Conservation (phyloP, 768 basidiomycete genomes). For the Mycena kentingensis region DNA sequence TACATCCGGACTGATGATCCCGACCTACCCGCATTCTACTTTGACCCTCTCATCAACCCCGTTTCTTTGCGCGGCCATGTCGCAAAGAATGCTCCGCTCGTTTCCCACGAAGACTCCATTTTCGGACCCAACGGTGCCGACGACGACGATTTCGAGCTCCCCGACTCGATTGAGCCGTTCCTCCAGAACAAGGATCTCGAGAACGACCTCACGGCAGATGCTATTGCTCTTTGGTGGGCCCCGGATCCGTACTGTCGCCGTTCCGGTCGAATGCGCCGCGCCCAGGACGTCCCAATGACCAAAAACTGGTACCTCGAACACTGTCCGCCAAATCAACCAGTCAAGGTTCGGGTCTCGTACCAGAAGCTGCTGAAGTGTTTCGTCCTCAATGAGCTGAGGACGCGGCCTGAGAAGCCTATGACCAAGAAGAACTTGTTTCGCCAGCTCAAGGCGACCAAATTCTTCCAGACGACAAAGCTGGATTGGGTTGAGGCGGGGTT, state of each 20-base stretch:
- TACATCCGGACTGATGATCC: constrained; percentile 99
- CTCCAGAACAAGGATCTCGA: constrained; percentile 76
- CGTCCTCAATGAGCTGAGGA: constrained; percentile 92
- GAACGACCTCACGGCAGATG: constrained; percentile 92
- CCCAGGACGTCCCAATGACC: constrained; percentile 93
- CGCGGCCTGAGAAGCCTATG: constrained; percentile 92
- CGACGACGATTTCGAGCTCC: constrained; percentile 86
- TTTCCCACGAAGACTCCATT: constrained; percentile 89
- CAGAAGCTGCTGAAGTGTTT: constrained; percentile 96
- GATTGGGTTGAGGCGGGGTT: constrained; percentile 99
- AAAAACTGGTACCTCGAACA: constrained; percentile 99
- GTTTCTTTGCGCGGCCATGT: constrained; percentile 87
- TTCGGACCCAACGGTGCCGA: constrained; percentile 88
- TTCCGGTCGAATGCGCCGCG: constrained; percentile 89
- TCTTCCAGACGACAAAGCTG: constrained; percentile 96
- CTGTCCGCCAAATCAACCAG: constrained; percentile 92
- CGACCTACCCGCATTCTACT: constrained; percentile 99
- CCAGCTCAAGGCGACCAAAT: constrained; percentile 97
- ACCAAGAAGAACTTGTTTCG: constrained; percentile 97
- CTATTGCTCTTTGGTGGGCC: constrained; percentile 98
- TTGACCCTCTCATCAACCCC: constrained; percentile 97
- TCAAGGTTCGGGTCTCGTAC: constrained; percentile 98
- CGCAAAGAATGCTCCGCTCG: constrained; percentile 78
- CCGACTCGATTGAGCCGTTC: constrained; percentile 78
- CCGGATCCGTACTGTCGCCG: constrained; percentile 94